Evolutionary conservation across 208 protist genomes (phyloP), one percentile per base, ranked within the genome.

Genomic region (Crithidia acanthocephali): DNA sequence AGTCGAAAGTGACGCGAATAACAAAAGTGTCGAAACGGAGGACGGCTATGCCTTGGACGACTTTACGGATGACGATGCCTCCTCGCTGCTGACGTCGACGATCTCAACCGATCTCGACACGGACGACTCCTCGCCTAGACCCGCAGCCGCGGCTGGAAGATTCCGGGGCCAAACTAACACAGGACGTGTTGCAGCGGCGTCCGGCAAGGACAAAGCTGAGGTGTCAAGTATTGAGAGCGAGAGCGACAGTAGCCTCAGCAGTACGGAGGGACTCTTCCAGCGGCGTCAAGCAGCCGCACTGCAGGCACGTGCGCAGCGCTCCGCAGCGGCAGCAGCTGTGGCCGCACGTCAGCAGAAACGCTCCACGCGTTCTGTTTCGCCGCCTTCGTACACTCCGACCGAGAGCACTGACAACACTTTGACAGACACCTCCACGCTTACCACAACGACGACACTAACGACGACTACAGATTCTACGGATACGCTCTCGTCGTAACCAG

Each of bases 181-280:
- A 20, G 27, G 45, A 7, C 33, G 56, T 61, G 56, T 45, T 5
- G 35, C 16, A 1, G 56, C 56, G 2, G 59, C 9, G 44, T 48
- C 44, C 30, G 20, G 20, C 23, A 23, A 65, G 55, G 35, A 7
- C 9, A 25, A 28, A 30, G 30, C 44, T 9, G 8, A 40, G 32
- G 57, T 59, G 30, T 71, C 45, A 3, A 59, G 30, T 22, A 23
- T 40, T 47, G 22, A 63, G 40, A 74, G 57, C 42, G 22, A 63
- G 48, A 74, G 57, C 42, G 65, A 60, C 51, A 75, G 58, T 44
- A 80, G 53, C 25, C 51, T 68, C 32, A 86, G 81, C 65, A 86
- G 81, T 53, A 83, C 77, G 1, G 77, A 72, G 27, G 68, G 68
- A 0, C 63, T 86, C 20, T 83, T 83, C 59, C 80, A 71, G 52